phyloP scores from a whole-genome alignment of 805 yeast species.

The Kuraishia floccosa region DNA sequence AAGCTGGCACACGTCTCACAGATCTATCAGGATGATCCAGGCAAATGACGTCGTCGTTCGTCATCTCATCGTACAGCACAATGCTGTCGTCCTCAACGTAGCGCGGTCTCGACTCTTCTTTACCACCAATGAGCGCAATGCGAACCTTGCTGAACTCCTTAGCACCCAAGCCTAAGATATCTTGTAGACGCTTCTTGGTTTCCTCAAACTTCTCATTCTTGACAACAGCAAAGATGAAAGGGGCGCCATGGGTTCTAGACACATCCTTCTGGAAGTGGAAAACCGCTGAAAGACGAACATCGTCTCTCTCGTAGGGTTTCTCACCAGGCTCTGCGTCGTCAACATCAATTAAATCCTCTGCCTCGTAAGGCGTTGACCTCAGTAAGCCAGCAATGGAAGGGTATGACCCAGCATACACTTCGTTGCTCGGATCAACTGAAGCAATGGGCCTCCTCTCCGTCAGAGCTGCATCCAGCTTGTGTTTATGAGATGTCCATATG shows the following conservation, averaged over 20 bases:
- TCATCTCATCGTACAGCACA: slow-evolving; percentile 43
- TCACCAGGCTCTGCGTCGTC: background rate
- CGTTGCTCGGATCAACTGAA: slow-evolving; percentile 21
- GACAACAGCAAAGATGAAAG: slow-evolving; percentile 65
- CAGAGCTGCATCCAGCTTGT: slow-evolving; percentile 18
- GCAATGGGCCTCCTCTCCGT: slow-evolving; percentile 24
- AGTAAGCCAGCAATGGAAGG: slow-evolving; percentile 26
- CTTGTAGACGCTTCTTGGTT: slow-evolving; percentile 58
- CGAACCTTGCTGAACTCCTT: slow-evolving; percentile 71
- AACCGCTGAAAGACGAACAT: slow-evolving; percentile 45
- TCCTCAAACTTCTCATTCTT: slow-evolving; percentile 55
- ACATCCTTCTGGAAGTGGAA: slow-evolving; percentile 70
- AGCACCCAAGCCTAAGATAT: slow-evolving; percentile 62
- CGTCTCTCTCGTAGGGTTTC: background rate
- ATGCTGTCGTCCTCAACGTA: slow-evolving; percentile 43
- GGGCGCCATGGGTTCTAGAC: slow-evolving; percentile 64
- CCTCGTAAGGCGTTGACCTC: slow-evolving; percentile 8
- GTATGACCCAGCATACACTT: slow-evolving; percentile 33
- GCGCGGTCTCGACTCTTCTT: slow-evolving; percentile 23
- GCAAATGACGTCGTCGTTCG: slow-evolving; percentile 46
- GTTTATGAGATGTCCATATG: slow-evolving; percentile 41
- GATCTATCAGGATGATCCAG: slow-evolving; percentile 83
- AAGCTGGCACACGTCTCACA: slow-evolving; percentile 36
- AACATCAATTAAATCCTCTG: background rate
- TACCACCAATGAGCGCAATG: slow-evolving; percentile 41